Evolutionary conservation across 140 eudicot genomes (phyloP), one percentile per base, ranked within the genome.

Genomic region (Ambrosia hybrid): DNA sequence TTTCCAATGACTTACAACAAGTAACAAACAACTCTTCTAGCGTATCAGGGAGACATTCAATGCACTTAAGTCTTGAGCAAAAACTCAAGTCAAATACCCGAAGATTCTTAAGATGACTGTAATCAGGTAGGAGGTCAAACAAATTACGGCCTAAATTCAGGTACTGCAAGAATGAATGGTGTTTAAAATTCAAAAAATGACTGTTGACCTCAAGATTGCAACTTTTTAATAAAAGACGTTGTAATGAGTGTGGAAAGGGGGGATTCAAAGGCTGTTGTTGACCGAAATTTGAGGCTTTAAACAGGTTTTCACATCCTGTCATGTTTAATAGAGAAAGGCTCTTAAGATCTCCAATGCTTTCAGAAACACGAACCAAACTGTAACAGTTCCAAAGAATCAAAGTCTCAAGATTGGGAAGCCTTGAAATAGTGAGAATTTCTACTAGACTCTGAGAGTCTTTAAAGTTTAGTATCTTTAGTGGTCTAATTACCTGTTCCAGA

Each of bases 351-450:
- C 16, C 45, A 15, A 78, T 14, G 52, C 61, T 64, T 9, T 51
- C 67, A 64, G 67, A 52, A 39, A 78, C 82, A 78, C 52, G 68
- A 71, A 71, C 62, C 77, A 78, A 71, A 21, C 45, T 64, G 52
- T 45, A 46, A 65, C 82, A 78, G 67, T 71, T 71, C 77, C 73
- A 41, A 11, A 78, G 73, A 71, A 78, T 55, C 62, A 78, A 62
- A 43, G 82, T 64, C 58, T 78, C 82, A 2, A 78, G 82, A 56
- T 71, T 71, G 3, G 82, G 82, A 15, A 78, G 66, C 6, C 43
- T 67, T 4, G 45, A 64, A 14, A 71, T 39, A 43, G 64, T 61
- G 52, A 10, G 34, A 2, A 78, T 64, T 78, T 78, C 65, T 3
- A 15, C n/a, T 71, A 78, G 61, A 43, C 51, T 63, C 17, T 64